Percentiles rank a stretch among this genome's conserved stretches.
These are phyloP conservation scores for Didymella segeticola DNA, from an alignment of 2,329 filamentous ascomycete species.

Conservation along the genomic window DNA sequence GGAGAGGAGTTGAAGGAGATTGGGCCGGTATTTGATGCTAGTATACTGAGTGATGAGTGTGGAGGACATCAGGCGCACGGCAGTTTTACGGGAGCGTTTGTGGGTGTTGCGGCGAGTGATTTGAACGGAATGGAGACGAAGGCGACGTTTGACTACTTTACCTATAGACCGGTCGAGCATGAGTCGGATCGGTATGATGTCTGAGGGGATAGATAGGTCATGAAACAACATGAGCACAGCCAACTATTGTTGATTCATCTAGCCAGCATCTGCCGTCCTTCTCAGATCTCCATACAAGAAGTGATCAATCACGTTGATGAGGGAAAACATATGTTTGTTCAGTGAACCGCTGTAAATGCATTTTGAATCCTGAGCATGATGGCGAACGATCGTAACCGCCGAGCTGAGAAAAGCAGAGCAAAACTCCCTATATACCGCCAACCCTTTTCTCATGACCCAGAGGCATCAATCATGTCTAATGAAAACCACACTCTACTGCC, in stretches of 20 bases:
- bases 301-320: no score
- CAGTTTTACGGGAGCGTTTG: conserved; percentile 66
- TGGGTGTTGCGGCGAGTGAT: conserved; percentile 45
- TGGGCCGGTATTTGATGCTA: conserved; percentile 65
- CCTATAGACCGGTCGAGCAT: conserved; percentile 39
- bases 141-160: conserved; percentile 44
- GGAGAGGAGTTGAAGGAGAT: conserved; percentile 55
- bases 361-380: conserved; percentile 11
- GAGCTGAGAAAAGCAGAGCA: conserved; percentile 18
- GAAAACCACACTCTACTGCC: conserved; percentile 16
- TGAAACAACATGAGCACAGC: no score
- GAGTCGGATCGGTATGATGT: conserved; percentile 43
- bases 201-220: background rate
- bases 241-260: no score
- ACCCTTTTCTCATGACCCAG: conserved; percentile 19
- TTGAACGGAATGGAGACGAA: conserved; percentile 37
- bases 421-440: conserved; percentile 17
- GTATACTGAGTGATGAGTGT: conserved; percentile 68
- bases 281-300: no score
- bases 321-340: background rate
- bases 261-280: no score
- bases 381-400: conserved; percentile 13
- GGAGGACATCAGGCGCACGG: conserved; percentile 67
- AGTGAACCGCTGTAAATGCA: conserved; percentile 16
- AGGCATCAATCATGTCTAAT: conserved; percentile 21